Evolutionary conservation across 2,329 filamentous ascomycete species (phyloP).

Genomic region (Tolypocladium amazonense): DNA sequence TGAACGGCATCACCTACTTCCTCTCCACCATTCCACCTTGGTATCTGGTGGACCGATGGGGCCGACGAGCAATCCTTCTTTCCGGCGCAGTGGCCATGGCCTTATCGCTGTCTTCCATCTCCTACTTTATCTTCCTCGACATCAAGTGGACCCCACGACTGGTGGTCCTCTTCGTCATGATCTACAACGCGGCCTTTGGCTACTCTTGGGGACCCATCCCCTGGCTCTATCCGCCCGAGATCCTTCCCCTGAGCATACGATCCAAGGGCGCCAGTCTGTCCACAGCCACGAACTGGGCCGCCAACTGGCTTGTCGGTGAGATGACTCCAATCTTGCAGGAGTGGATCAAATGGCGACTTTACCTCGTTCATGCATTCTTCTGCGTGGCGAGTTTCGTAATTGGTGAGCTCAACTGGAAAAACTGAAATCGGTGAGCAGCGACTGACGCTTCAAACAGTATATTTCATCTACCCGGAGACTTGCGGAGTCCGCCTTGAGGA

Average conservation of each 20-base stretch:
- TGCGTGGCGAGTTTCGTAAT: constrained; percentile 92
- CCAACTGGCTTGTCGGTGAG: constrained; percentile 95
- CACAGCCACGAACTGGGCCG: constrained; percentile 95
- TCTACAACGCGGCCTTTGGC: constrained; percentile 95
- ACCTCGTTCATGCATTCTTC: constrained; percentile 93
- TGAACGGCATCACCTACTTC: constrained; percentile 85
- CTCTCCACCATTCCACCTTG: constrained; percentile 89
- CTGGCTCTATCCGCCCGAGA: constrained; percentile 98
- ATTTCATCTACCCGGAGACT: constrained; percentile 95
- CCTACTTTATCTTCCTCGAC: constrained; percentile 90
- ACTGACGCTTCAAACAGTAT: constrained; percentile 49
- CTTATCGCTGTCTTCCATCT: constrained; percentile 76
- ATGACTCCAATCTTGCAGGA: constrained; percentile 91
- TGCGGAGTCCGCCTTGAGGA: constrained; percentile 92
- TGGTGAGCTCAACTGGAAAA: constrained; percentile 49
- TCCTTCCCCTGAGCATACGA: constrained; percentile 88
- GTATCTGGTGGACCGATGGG: constrained; percentile 93
- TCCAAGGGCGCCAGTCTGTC: constrained; percentile 95
- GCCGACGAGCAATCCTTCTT: constrained; percentile 78
- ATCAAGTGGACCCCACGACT: constrained; percentile 66
- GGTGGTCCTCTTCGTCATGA: constrained; percentile 92
- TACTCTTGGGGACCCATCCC: constrained; percentile 94
- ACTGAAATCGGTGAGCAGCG: not conserved
- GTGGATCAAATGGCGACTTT: constrained; percentile 85
- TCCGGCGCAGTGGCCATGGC: constrained; percentile 86